Percentiles rank a stretch among this genome's conserved stretches.
Conservation (phyloP, 1,139 yeast species). For the Geotrichum histeridarum region DNA sequence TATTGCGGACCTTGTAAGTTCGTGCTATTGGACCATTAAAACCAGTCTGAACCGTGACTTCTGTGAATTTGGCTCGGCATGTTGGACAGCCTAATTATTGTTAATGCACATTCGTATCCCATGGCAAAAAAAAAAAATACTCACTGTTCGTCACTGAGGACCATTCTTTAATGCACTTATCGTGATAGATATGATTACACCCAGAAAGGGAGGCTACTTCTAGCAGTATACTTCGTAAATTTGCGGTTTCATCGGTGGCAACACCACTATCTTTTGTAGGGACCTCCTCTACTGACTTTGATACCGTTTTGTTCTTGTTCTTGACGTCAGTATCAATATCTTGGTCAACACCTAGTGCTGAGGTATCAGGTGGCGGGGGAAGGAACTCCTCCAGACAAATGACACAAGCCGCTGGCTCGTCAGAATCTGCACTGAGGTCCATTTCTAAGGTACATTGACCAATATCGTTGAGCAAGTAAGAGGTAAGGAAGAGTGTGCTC, state of each 20-base stretch:
- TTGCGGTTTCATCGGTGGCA: not conserved
- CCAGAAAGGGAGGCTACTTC: slow-evolving; percentile 25
- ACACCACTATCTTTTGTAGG: not conserved
- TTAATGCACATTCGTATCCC: not conserved
- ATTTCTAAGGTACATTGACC: not conserved
- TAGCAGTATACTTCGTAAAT: slow-evolving; percentile 16
- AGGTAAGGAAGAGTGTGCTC: not conserved
- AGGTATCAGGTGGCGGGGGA: not conserved
- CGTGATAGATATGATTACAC: slow-evolving; percentile 48
- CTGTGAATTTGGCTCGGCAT: slow-evolving; percentile 42
- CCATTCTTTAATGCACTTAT: slow-evolving; percentile 48
- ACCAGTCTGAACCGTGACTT: slow-evolving; percentile 24
- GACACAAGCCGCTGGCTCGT: slow-evolving; percentile 22
- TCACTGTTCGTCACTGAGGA: slow-evolving; percentile 46
- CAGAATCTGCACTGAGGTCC: not conserved
- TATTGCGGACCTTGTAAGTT: slow-evolving; percentile 16
- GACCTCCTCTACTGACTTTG: not conserved
- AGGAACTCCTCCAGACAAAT: slow-evolving; percentile 26
- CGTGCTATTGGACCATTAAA: slow-evolving; percentile 21
- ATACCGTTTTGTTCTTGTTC: slow-evolving; percentile 1
- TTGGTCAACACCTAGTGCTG: not conserved
- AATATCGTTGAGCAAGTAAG: not conserved
- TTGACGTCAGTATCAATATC: slow-evolving; percentile 5
- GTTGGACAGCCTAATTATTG: slow-evolving; percentile 44
- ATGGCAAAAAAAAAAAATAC: slow-evolving; percentile 16